Evolutionary conservation across 169 alveolate genomes (phyloP), one percentile per base, ranked within the genome.

Genomic region (Babesia sp.): DNA sequence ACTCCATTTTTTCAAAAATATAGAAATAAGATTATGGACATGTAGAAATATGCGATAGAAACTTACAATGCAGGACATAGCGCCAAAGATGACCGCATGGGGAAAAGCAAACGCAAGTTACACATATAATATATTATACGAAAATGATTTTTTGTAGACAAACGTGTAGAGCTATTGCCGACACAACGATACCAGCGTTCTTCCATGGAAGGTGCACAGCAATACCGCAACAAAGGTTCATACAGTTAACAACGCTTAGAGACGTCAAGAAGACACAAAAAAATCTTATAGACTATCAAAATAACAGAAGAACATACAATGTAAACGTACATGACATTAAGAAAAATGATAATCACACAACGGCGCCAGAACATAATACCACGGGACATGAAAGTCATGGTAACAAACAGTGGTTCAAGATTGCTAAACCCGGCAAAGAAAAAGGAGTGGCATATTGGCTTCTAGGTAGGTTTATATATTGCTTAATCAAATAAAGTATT

Each of bases 381-480:
- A 12, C 20, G 12, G 56, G 18, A 31, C 34, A 33, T n/a, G 11
- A 7, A 34, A 3, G 36, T 50, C 20, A 31, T 16, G 45, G 33
- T 33, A 11, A 31, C 18, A 24, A 44, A 57, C 37, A 28, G 18
- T 71, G 63, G 83, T 31, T 61, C 22, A 36, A 37, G 42, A 18
- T 51, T 5, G 63, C 55, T 24, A 51, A 39, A 53, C 53, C 59
- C 9, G 79, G 86, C 2, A 41, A 37, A 29, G 89, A 81, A 55
- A 60, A 31, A 44, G 24, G 39, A 7, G 85, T 81, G 9, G 89
- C 83, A 5, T 53, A 39, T 37, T 81, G 89, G 89, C 70, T 81
- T 3, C 20, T 81, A 61, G 84, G 89, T 81, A 28, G 39, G 56
- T 80, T 81, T 31, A 5, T 41, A 39, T 29, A 20, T 3, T 11